Conservation (phyloP, 2,329 filamentous ascomycete genomes). For the Trichoderma sp. region DNA sequence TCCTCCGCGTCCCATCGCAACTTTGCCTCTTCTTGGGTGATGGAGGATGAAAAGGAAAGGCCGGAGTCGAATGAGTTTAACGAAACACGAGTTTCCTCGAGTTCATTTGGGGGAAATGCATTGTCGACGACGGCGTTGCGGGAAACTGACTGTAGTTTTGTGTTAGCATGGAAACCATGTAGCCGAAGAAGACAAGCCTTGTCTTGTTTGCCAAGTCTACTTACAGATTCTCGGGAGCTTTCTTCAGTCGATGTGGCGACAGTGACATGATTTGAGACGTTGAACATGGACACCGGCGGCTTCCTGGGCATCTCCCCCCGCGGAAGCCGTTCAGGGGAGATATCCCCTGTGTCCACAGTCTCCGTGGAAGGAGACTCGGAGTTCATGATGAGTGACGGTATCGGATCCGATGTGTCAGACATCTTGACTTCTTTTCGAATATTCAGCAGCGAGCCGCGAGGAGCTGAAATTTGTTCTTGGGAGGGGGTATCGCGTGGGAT, state of each 20-base stretch:
- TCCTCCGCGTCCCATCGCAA: constrained; percentile 40
- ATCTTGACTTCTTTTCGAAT: background rate
- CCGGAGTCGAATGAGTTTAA: constrained; percentile 32
- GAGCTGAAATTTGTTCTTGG: background rate
- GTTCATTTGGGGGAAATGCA: constrained; percentile 30
- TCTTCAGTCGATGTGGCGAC: constrained; percentile 15
- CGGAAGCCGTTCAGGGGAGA: constrained; percentile 6
- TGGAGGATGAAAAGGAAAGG: constrained; percentile 35
- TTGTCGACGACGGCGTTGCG: constrained; percentile 30
- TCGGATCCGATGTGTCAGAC: background rate
- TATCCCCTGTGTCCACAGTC: constrained; percentile 6
- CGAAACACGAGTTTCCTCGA: constrained; percentile 32
- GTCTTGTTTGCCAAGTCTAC: background rate
- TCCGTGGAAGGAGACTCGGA: background rate
- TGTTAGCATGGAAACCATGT: background rate
- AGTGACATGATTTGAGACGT: background rate
- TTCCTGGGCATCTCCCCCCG: constrained; percentile 12
- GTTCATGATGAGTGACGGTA: background rate
- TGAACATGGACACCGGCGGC: constrained; percentile 22
- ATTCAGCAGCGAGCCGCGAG: background rate
- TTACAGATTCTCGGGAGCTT: constrained; percentile 32
- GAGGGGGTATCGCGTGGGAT: background rate
- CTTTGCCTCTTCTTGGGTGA: constrained; percentile 40
- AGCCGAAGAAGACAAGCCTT: background rate
- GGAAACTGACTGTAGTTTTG: constrained; percentile 32